Base-by-base conservation (phyloP, 768 basidiomycete species). In the Tricholoma matsutake region DNA sequence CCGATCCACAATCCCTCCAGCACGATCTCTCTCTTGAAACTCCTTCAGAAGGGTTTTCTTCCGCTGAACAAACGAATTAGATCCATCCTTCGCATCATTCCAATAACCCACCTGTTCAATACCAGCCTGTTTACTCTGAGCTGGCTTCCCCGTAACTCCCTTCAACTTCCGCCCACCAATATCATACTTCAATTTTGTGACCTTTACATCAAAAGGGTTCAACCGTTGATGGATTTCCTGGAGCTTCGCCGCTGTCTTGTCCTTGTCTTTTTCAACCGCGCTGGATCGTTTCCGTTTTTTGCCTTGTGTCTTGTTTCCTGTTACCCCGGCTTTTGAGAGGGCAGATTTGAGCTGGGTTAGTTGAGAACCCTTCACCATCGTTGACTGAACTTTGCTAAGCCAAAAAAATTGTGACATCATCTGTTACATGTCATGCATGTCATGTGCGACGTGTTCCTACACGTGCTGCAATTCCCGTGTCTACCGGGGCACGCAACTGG, bases 121-220 rank as follows among this genome's bases (percentile, higher is more conserved):
- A 13, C 95, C 96, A 54, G 89, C 90, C 69, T 94, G 91, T 70
- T 94, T 94, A 72, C 90, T 93, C 71, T 88, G 85, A 6, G 93
- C 90, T 54, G 96, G 96, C 64, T 84, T 84, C 16, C 96, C 96
- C 7, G 77, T 79, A 0, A 87, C 82, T 43, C 95, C 96, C 67
- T 92, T 94, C 28, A 96, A 74, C 67, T 86, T 92, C 49, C 94
- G 76, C 2, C 96, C 95, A 4, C 92, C 94, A 18, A 97, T 92
- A 74, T 95, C 91, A 71, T 96, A 92, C 77, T 94, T 96, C 43
- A 93, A 81, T 72, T 91, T 93, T 7, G 91, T 96, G 69, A 95
- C 91, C 66, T 94, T 92, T 68, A 88, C 82, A 72, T 99, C 96
- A 73, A 99, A 99, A 18, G 94, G 92, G 77, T 97, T 98, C 69